Evolutionary conservation across 176 grass and related monocot genomes (phyloP).

Genomic region (Hyparrhenia diplandra): DNA sequence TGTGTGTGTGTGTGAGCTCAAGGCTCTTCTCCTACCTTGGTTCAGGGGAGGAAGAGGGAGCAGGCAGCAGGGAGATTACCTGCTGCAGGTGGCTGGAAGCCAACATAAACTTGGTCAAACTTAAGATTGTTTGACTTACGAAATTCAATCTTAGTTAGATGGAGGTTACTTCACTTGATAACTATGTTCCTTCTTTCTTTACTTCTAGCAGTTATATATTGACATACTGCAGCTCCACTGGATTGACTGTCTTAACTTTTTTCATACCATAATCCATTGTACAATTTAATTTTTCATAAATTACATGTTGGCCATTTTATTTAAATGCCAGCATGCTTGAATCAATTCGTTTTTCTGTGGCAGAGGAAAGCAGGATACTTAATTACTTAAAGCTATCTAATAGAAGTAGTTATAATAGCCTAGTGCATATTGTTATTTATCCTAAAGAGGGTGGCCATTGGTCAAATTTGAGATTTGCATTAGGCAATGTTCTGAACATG

Average conservation of each 20-base stretch:
- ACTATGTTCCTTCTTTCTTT: neutral
- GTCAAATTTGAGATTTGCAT: neutral
- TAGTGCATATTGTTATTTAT: neutral
- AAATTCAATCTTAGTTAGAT: too few species aligned
- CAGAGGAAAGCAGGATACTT: neutral
- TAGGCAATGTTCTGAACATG: neutral
- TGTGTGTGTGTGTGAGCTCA: too few species aligned
- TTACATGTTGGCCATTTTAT: neutral
- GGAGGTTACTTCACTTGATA: neutral
- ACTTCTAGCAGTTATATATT: neutral
- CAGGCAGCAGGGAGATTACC: too few species aligned
- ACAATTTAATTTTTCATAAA: neutral
- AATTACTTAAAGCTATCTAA: neutral
- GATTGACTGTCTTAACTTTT: neutral
- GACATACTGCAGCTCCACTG: neutral
- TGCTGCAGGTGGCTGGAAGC: too few species aligned
- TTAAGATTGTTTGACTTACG: too few species aligned
- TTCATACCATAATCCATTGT: neutral
- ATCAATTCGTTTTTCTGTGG: neutral
- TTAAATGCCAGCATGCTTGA: neutral
- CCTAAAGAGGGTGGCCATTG: neutral
- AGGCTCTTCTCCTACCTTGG: too few species aligned
- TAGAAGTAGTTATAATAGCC: neutral
- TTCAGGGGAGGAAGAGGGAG: too few species aligned
- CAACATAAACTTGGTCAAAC: too few species aligned